Base-by-base conservation (phyloP, 2,329 filamentous ascomycete species). In the Xylariaceae sp. region DNA sequence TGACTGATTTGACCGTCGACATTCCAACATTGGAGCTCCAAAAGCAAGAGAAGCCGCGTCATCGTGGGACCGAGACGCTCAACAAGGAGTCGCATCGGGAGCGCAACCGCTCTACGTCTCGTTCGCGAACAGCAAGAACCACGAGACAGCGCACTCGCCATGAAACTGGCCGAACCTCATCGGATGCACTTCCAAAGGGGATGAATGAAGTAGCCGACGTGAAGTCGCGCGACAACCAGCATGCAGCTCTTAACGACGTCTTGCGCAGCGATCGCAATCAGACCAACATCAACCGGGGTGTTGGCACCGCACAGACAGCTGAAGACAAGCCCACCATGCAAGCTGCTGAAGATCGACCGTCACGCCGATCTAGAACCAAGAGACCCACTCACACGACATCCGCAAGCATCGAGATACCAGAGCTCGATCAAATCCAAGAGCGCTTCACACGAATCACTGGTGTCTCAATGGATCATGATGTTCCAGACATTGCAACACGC, bases 381-480 rank as follows among this genome's bases (percentile, higher is more conserved):
- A 66, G 62, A 11, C 65, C 70, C 15, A 64, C 63, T 9, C 70
- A 69, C n/a, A 60, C 72, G 10, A 37, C 62, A 10, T 69, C 71
- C 37, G 53, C 64, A 10, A 66, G 65, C 15, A 68, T 62, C n/a
- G 71, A 73, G 5, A 67, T 73, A 1, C 72, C 68, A 15, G 68
- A 72, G 13, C 75, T 80, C 49, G 80, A 82, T 61, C 71, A 81
- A 2, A 60, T 82, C 5, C 73, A 76, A 51, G 73, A 78, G 61
- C 75, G 72, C 9, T 82, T 78, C 63, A 76, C 75, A 7, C 74
- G 75, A 7, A 71, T 82, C 0, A 79, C 78, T 5, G 75, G 72
- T 1, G 71, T 75, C 42, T 71, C 71, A 48, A 62, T 66, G 35
- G 67, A 75, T 34, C 69, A 73, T 55, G 63, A 49, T 3, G 54